These are phyloP conservation scores for Kwoniella heveanensis DNA, from an alignment of 768 basidiomycete species.

Conservation along the genomic window DNA sequence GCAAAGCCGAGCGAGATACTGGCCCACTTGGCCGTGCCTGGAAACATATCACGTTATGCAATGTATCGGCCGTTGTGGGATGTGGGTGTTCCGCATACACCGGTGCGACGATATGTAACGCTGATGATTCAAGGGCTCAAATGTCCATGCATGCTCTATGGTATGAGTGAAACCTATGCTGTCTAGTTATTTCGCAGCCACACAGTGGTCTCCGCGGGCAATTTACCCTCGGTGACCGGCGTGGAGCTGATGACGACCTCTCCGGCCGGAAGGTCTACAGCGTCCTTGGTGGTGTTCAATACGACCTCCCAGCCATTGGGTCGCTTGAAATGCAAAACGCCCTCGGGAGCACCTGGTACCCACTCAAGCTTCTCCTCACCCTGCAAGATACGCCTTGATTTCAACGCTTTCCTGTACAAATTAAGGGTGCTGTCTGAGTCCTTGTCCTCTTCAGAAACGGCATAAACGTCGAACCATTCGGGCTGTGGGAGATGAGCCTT, in stretches of 20 bases:
- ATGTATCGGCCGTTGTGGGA: no score
- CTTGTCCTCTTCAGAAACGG: slow-evolving; percentile 26
- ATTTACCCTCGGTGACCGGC: slow-evolving; percentile 1
- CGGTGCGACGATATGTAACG: no score
- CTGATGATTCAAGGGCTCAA: no score
- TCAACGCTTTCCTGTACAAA: slow-evolving; percentile 35
- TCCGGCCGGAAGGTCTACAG: slow-evolving; percentile 22
- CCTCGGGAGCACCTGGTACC: slow-evolving; percentile 20
- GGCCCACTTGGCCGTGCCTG: no score
- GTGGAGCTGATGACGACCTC: slow-evolving; percentile 10
- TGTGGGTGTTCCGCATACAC: no score
- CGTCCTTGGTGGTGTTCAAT: slow-evolving; percentile 31
- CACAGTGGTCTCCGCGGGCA: slow-evolving; percentile 19
- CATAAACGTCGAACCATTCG: slow-evolving; percentile 29
- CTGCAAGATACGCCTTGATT: slow-evolving; percentile 28
- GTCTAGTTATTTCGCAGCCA: slow-evolving; percentile 7
- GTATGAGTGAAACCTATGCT: neutral
- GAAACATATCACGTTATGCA: no score
- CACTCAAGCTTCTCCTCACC: slow-evolving; percentile 36
- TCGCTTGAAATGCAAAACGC: slow-evolving; percentile 34
- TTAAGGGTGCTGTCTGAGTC: slow-evolving; percentile 30
- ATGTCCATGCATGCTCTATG: neutral
- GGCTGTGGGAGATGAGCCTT: slow-evolving; percentile 41
- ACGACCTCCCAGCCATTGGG: slow-evolving; percentile 38
- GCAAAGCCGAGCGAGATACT: no score